Evolutionary conservation across 768 basidiomycete genomes (phyloP), one percentile per base, ranked within the genome.

Genomic region (Leccinum disarticulatum): DNA sequence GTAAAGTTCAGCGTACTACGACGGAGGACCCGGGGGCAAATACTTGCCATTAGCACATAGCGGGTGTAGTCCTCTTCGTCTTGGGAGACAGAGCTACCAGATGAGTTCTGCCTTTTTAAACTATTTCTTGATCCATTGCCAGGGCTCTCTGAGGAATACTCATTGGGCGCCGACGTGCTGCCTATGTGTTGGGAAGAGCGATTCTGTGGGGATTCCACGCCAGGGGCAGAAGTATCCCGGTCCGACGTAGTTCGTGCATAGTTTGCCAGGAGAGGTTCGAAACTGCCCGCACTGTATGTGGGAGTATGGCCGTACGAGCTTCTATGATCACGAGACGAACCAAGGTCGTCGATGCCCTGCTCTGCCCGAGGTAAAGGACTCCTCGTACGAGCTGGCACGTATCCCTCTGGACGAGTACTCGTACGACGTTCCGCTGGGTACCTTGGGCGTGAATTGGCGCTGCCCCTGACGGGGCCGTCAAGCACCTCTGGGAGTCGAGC

Each of bases 31-130:
- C 11, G 25, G 28, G 17, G 31, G 51, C 22, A 51, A 60, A 49
- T 19, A 73, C 81, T 65, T 70, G 81, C 86, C 61, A 76, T 83
- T 61, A 87, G 78, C 27, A 86, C 83, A 54, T 77, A 79, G 51
- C 80, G 75, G 22, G 80, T 81, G 73, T 84, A 83, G 60, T 84
- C 85, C 60, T 84, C 81, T 30, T 83, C 79, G 63, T 87, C 84
- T 61, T 72, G 74, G 49, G 78, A 47, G 41, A 63, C 63, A n/a
- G 63, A 64, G 36, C 65, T 64, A 50, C 64, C 57, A n/a, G 65
- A 61, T 1, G 67, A 70, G 57, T 62, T 66, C 53, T 61, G 62
- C 48, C 63, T 55, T 46, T 60, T 65, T 31, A 68, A 52, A 13
- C 66, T 68, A 38, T 69, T 52, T 58, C 69, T 66, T 48, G 73